Percentiles rank a stretch among this genome's conserved stretches.
Conservation (phyloP, 2,329 filamentous ascomycete genomes). For the Grosmannia huntii region DNA sequence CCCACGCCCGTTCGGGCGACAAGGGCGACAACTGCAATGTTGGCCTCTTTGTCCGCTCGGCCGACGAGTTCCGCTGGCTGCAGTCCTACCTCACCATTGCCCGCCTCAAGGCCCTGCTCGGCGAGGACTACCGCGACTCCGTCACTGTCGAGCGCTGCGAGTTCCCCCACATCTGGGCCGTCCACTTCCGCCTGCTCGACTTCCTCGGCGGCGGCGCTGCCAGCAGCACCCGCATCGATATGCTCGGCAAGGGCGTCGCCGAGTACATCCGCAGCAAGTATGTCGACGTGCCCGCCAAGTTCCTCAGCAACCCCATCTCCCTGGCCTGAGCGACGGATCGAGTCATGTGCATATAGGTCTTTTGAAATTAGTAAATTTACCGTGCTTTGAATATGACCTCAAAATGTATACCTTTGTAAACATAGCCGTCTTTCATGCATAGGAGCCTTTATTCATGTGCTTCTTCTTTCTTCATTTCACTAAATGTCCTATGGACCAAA, state of each 20-base stretch:
- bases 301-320: constrained; percentile 4
- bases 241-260: constrained; percentile 37
- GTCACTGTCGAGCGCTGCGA: constrained; percentile 31
- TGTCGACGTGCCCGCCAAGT: constrained; percentile 16
- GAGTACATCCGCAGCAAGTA: constrained; percentile 29
- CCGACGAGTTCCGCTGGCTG: constrained; percentile 8
- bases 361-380: background rate
- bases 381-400: too few species aligned
- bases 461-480: too few species aligned
- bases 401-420: too few species aligned
- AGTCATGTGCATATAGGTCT: background rate
- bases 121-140: constrained; percentile 26
- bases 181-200: constrained; percentile 25
- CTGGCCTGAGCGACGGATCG: background rate
- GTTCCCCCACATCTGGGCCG: constrained; percentile 23
- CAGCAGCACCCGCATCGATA: constrained; percentile 32
- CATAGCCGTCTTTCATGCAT: too few species aligned
- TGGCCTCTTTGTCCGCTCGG: constrained; percentile 23
- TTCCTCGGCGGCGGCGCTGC: constrained; percentile 32
- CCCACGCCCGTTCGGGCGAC: constrained; percentile 21
- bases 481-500: too few species aligned
- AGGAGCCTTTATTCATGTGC: too few species aligned
- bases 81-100: constrained; percentile 19
- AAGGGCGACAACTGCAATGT: constrained; percentile 22
- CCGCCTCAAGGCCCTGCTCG: constrained; percentile 26